Percentiles rank a stretch among this genome's conserved stretches.
Conservation (phyloP, 805 yeast genomes). For the Cyberlindnera bimundalis region DNA sequence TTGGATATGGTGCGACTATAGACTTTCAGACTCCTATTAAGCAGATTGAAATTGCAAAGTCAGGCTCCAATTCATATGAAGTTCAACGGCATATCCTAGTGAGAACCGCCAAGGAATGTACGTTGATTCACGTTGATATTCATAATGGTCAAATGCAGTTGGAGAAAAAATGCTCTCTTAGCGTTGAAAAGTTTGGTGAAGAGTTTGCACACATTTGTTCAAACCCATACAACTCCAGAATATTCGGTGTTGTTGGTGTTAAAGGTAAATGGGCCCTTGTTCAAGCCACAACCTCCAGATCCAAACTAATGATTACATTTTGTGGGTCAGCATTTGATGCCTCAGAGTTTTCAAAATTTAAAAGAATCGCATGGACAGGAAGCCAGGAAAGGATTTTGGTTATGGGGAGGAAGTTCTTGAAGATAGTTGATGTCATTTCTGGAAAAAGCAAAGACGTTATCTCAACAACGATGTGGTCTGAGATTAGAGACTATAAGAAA, state of each 20-base stretch:
- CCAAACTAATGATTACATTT: not conserved
- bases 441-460: constrained; percentile 30
- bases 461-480: constrained; percentile 27
- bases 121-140: constrained; percentile 30
- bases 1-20: constrained; percentile 18
- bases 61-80: constrained; percentile 23
- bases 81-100: constrained; percentile 33
- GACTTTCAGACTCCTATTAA: constrained; percentile 37
- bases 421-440: constrained; percentile 29
- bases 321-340: constrained; percentile 33
- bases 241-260: constrained; percentile 43
- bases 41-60: constrained; percentile 35
- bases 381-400: constrained; percentile 30
- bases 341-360: constrained; percentile 55
- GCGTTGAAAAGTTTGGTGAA: constrained; percentile 27
- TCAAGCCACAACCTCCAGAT: constrained; percentile 15
- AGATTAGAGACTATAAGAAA: constrained; percentile 40
- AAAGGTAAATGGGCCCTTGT: constrained; percentile 51
- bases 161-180: constrained; percentile 1
- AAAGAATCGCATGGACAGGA: constrained; percentile 45
- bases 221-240: constrained; percentile 39
- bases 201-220: constrained; percentile 45
- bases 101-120: constrained; percentile 36
- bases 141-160: constrained; percentile 11
- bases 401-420: constrained; percentile 42